phyloP scores from a whole-genome alignment of 768 basidiomycete species.

The Hebeloma cylindrosporum region DNA sequence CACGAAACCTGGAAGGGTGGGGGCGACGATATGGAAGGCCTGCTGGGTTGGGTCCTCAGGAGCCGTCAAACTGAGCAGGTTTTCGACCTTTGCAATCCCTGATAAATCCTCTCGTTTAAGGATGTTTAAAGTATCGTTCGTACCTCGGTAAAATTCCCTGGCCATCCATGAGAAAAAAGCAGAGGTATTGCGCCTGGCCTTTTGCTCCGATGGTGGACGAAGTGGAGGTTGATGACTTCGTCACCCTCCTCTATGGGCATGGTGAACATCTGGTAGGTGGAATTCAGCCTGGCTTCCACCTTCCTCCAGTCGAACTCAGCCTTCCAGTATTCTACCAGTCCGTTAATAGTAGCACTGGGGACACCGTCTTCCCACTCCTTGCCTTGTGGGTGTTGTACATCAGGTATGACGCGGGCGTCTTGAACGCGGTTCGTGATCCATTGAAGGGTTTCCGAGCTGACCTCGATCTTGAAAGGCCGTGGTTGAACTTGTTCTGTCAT shows the following conservation, averaged over 20 bases:
- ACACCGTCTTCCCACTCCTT: constrained; percentile 49
- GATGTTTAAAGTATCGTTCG: neutral
- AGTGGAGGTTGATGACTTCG: constrained; percentile 50
- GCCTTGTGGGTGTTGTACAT: constrained; percentile 42
- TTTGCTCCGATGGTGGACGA: constrained; percentile 48
- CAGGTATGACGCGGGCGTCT: constrained; percentile 41
- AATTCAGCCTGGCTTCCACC: constrained; percentile 47
- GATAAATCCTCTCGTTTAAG: neutral
- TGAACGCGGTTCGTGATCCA: constrained; percentile 44
- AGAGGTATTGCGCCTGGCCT: constrained; percentile 45
- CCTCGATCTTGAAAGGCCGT: constrained; percentile 40
- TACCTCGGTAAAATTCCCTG: constrained; percentile 38
- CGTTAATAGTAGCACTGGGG: constrained; percentile 40
- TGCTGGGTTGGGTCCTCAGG: constrained; percentile 30
- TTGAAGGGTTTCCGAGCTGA: constrained; percentile 38
- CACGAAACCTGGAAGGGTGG: constrained; percentile 33
- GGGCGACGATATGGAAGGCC: constrained; percentile 34
- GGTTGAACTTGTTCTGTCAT: constrained; percentile 10
- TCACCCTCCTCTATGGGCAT: constrained; percentile 46
- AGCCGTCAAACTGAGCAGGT: constrained; percentile 27
- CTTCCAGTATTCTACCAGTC: constrained; percentile 47
- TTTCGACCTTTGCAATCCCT: constrained; percentile 23
- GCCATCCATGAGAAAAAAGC: constrained; percentile 58
- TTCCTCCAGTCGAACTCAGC: constrained; percentile 49
- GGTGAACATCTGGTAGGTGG: constrained; percentile 49